phyloP scores from a whole-genome alignment of 306 rosid genomes.

The Acacia confusa region DNA sequence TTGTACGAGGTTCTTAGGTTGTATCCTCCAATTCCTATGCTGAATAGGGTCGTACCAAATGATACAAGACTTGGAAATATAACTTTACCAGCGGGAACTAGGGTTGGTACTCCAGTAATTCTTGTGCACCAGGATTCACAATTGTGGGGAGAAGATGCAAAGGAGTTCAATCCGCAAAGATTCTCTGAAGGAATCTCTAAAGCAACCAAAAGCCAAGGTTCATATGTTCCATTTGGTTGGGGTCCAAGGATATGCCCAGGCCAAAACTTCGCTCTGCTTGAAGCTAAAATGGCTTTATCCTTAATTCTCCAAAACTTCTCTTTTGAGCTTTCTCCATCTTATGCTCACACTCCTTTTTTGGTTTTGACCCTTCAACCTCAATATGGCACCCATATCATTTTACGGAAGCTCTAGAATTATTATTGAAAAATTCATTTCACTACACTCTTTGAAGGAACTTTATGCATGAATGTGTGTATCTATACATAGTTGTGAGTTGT shows the following conservation, averaged over 20 bases:
- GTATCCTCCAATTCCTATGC: not conserved
- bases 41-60: not conserved
- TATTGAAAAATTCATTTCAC: too few species aligned
- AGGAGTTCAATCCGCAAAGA: not conserved
- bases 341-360: slow-evolving; percentile 43
- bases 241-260: slow-evolving; percentile 22
- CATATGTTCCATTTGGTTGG: not conserved
- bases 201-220: not conserved
- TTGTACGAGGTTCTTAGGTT: slow-evolving; percentile 10
- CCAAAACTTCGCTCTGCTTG: slow-evolving; percentile 43
- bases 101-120: not conserved
- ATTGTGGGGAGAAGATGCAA: not conserved
- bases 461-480: too few species aligned
- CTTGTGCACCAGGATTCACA: not conserved
- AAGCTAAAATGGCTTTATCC: slow-evolving; percentile 42
- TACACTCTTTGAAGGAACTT: too few species aligned
- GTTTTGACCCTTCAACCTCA: slow-evolving; percentile 33
- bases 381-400: slow-evolving; percentile 44
- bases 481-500: too few species aligned
- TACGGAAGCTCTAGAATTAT: slow-evolving; percentile 22
- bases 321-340: slow-evolving; percentile 44
- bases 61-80: not conserved
- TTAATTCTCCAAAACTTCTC: slow-evolving; percentile 41
- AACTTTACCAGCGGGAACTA: not conserved
- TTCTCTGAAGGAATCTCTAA: not conserved